Conservation (phyloP, 305 asterid species). For the Rubia balearica region DNA sequence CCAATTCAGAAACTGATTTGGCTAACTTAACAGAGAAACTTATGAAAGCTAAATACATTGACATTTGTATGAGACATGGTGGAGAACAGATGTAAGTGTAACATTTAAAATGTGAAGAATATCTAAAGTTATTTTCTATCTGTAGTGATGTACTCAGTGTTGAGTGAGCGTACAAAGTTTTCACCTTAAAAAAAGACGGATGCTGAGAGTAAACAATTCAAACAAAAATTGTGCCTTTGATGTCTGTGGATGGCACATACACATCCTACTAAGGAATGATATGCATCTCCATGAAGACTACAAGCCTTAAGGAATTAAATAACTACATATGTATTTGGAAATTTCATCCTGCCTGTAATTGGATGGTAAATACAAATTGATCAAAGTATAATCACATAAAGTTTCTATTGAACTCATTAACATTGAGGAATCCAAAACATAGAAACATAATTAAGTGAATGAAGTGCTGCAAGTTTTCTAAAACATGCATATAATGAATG, state of each 20-base stretch:
- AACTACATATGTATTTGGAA: not conserved
- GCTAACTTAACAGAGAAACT: not conserved
- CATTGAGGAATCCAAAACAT: not conserved
- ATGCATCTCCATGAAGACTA: not conserved
- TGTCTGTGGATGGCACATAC: not conserved
- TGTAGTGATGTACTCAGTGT: not conserved
- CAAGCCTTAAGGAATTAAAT: not conserved
- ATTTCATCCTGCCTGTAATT: not conserved
- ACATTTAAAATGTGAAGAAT: not conserved
- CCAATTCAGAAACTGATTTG: not conserved
- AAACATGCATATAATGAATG: not conserved
- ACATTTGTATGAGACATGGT: not conserved
- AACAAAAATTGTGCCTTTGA: not conserved
- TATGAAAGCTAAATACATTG: not conserved
- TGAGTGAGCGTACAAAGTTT: not conserved
- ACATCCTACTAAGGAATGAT: not conserved
- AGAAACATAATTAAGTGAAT: not conserved
- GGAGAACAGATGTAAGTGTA: too few species aligned
- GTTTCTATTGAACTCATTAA: too few species aligned
- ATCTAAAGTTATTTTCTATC: not conserved
- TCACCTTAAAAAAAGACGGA: too few species aligned
- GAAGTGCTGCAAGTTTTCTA: not conserved
- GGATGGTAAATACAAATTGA: not conserved
- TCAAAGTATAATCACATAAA: too few species aligned
- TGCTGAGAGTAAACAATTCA: not conserved